Evolutionary conservation across 371 early-diverging fungal species (phyloP), one percentile per base, ranked within the genome.

Genomic region (Batkoa obscura): DNA sequence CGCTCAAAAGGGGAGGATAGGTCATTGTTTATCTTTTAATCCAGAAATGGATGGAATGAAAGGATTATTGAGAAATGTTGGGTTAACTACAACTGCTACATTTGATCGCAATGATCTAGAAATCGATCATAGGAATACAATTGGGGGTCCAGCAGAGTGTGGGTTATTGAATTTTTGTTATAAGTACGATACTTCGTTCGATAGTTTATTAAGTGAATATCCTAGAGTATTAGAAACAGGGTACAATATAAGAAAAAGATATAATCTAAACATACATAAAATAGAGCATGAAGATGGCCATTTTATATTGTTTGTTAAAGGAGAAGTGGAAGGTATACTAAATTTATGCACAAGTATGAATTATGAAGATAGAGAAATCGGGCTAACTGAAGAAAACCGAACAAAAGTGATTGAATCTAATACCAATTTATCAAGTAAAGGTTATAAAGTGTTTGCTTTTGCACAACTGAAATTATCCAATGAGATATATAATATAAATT

Each of bases 141-240:
- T 85, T 12, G 92, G 87, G 45, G 94, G 94, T 59, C 92, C 94
- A 6, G 94, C 95, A 17, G 95, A 94, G 62, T 71, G 87, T 33
- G 94, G 91, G 46, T 67, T 94, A 52, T 69, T 81, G 34, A 78
- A 84, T 5, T 87, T 86, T 64, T 87, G 90, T 2, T 70, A 76
- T 34, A 64, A 72, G 45, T 72, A 78, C 50, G 62, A 81, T 10
- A 45, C 60, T 34, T 71, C 79, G 58, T 81, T 78, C 62, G 92
- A 92, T 13, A 13, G 8, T 39, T 8, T 13, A 90, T 61, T 59
- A 64, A 38, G 58, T 83, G 78, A 88, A 57, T 79, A 50, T 58
- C 85, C 88, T 51, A 92, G 88, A 66, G 86, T 90, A 55, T 84
- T 90, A 66, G 94, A 94, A 64, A 82, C 94, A n/a, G 94, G 94